Percentiles rank a stretch among this genome's conserved stretches.
These are phyloP conservation scores for Roridomyces roridus DNA, from an alignment of 768 basidiomycete genomes.

Conservation along the genomic window DNA sequence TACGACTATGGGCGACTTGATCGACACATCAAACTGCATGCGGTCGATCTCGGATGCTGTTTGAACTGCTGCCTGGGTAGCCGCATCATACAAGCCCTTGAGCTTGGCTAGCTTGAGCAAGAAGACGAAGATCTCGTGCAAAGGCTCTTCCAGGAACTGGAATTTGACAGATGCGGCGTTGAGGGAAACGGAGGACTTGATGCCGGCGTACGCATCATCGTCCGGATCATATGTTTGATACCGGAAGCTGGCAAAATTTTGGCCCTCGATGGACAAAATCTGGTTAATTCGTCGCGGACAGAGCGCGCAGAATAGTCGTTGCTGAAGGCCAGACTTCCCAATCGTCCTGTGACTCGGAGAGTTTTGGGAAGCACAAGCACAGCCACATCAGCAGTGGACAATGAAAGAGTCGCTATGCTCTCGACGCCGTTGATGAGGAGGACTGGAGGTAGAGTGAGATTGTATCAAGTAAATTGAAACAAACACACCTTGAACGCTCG, in stretches of 20 bases:
- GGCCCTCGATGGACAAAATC: conserved; percentile 91
- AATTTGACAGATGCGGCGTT: conserved; percentile 90
- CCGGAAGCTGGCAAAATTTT: conserved; percentile 90
- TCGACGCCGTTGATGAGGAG: conserved; percentile 73
- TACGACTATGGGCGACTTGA: conserved; percentile 91
- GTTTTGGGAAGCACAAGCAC: conserved; percentile 75
- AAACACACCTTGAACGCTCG: conserved; percentile 75
- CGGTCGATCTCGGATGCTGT: conserved; percentile 90
- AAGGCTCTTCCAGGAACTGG: conserved; percentile 87
- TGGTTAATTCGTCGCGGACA: conserved; percentile 76
- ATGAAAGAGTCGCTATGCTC: conserved; percentile 83
- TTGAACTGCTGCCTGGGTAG: conserved; percentile 91
- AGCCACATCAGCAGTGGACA: conserved; percentile 89
- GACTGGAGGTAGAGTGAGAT: conserved; percentile 50
- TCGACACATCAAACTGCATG: conserved; percentile 90
- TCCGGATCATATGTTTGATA: conserved; percentile 90
- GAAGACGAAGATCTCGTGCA: conserved; percentile 88
- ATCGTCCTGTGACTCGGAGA: conserved; percentile 77
- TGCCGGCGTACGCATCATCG: conserved; percentile 71
- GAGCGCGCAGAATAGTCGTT: conserved; percentile 68
- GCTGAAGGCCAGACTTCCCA: conserved; percentile 83
- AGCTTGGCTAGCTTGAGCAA: conserved; percentile 85
- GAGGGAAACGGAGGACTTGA: conserved; percentile 84
- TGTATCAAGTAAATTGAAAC: not conserved
- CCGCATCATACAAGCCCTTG: conserved; percentile 94